phyloP scores from a whole-genome alignment of 495 filamentous ascomycete species.

The Penicillium bialowiezense region DNA sequence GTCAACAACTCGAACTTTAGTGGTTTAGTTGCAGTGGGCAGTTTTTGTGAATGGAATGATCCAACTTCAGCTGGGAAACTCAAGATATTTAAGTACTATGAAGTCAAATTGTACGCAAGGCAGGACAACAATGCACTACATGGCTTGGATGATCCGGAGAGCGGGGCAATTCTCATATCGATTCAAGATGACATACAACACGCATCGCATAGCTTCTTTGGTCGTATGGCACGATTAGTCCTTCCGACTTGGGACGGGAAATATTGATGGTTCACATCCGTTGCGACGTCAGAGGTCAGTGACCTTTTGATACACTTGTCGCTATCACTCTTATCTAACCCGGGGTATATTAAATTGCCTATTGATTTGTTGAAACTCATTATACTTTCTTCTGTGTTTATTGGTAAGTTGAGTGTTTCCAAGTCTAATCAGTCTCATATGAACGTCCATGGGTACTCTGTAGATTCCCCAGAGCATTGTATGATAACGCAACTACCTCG shows the following conservation, averaged over 20 bases:
- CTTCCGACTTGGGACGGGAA: conserved; percentile 29
- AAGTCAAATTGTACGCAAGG: not conserved
- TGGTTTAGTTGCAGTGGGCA: not conserved
- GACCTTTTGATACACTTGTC: not conserved
- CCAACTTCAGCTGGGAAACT: too few relatives aligned
- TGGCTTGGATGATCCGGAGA: conserved; percentile 5
- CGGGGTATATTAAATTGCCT: not conserved
- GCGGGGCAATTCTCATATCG: conserved; percentile 17
- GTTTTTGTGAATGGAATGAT: not conserved
- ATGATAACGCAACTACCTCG: too few relatives aligned
- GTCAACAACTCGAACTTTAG: not conserved
- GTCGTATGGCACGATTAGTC: conserved; percentile 14
- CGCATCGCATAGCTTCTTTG: conserved; percentile 21
- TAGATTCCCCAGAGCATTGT: too few relatives aligned
- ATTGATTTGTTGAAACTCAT: not conserved
- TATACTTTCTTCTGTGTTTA: too few relatives aligned
- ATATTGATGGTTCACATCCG: conserved; percentile 10
- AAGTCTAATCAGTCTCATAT: too few relatives aligned
- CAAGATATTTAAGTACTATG: conserved; percentile 15
- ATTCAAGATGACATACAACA: conserved; percentile 1
- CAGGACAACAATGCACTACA: conserved; percentile 4
- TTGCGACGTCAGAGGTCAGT: not conserved
- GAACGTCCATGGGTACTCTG: too few relatives aligned
- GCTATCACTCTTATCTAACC: not conserved
- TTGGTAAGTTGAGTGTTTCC: too few relatives aligned